Conservation (phyloP, 768 basidiomycete genomes). For the Amanita inopinata region DNA sequence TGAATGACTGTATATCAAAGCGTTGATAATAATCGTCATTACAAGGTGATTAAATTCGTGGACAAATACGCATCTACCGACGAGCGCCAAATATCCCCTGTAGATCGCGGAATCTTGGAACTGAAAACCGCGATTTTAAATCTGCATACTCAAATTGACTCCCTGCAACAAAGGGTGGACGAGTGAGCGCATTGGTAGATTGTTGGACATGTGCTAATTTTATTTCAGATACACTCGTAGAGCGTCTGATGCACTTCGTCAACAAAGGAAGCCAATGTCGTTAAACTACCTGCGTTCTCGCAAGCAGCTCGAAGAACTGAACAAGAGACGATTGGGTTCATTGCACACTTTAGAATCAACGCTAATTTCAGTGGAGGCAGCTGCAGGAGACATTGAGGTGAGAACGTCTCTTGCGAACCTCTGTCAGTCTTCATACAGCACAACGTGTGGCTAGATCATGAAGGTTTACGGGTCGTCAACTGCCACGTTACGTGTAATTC, state of each 20-base stretch:
- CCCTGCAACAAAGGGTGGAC: slow-evolving; percentile 60
- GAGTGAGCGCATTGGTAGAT: slow-evolving; percentile 36
- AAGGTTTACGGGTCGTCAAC: slow-evolving; percentile 79
- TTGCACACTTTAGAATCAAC: slow-evolving; percentile 69
- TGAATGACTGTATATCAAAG: background rate
- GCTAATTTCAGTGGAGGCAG: slow-evolving; percentile 73
- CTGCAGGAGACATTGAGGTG: slow-evolving; percentile 86
- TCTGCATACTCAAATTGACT: slow-evolving; percentile 59
- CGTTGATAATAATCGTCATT: background rate
- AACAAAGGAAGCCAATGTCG: slow-evolving; percentile 66
- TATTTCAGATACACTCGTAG: slow-evolving; percentile 51
- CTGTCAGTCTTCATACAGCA: no score
- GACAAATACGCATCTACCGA: slow-evolving; percentile 24
- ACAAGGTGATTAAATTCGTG: slow-evolving; percentile 83
- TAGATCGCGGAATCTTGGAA: slow-evolving; percentile 77
- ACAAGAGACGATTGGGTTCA: slow-evolving; percentile 66
- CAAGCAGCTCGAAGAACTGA: slow-evolving; percentile 71
- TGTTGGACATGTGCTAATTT: background rate
- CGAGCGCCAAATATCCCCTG: slow-evolving; percentile 51
- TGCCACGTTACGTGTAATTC: slow-evolving; percentile 60
- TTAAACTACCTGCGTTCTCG: slow-evolving; percentile 70
- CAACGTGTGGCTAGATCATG: slow-evolving; percentile 55
- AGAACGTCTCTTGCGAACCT: no score
- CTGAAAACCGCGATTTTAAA: slow-evolving; percentile 62
- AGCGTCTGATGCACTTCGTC: slow-evolving; percentile 53